These are phyloP conservation scores for Leptographium procerum DNA, from an alignment of 2,329 filamentous ascomycete species.

Conservation along the genomic window DNA sequence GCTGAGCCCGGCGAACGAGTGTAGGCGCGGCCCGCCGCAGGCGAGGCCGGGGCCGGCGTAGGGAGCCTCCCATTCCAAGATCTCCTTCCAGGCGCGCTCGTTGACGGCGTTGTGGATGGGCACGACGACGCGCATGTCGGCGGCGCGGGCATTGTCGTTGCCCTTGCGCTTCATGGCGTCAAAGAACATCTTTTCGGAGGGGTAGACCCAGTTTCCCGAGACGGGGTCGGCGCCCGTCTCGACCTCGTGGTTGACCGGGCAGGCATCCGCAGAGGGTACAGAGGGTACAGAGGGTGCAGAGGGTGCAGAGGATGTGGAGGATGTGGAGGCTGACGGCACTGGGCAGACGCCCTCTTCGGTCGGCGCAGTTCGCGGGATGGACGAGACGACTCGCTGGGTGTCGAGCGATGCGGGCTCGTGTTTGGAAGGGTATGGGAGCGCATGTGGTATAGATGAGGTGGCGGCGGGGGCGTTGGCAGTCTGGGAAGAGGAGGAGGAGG, in stretches of 20 bases:
- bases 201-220: slow-evolving; percentile 92
- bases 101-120: slow-evolving; percentile 99
- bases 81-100: slow-evolving; percentile 89
- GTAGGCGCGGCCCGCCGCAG: slow-evolving; percentile 64
- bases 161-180: slow-evolving; percentile 91
- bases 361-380: slow-evolving; percentile 50
- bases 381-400: slow-evolving; percentile 62
- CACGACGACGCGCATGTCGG: slow-evolving; percentile 83
- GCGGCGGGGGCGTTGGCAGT: slow-evolving; percentile 23
- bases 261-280: slow-evolving; percentile 17
- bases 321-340: slow-evolving; percentile 10
- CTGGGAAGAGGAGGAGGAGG: not conserved
- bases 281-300: slow-evolving; percentile 22
- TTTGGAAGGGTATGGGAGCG: slow-evolving; percentile 1
- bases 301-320: not conserved
- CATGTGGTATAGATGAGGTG: slow-evolving; percentile 9
- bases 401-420: slow-evolving; percentile 33
- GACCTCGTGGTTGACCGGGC: slow-evolving; percentile 56
- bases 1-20: slow-evolving; percentile 69
- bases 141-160: slow-evolving; percentile 54
- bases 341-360: not conserved
- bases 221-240: slow-evolving; percentile 60
- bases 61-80: slow-evolving; percentile 75
- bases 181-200: slow-evolving; percentile 95
- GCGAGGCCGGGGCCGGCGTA: slow-evolving; percentile 41